Percentiles rank a stretch among this genome's conserved stretches.
Conservation (phyloP, 176 grass and related monocot species). For the Phyllostachys edulis region DNA sequence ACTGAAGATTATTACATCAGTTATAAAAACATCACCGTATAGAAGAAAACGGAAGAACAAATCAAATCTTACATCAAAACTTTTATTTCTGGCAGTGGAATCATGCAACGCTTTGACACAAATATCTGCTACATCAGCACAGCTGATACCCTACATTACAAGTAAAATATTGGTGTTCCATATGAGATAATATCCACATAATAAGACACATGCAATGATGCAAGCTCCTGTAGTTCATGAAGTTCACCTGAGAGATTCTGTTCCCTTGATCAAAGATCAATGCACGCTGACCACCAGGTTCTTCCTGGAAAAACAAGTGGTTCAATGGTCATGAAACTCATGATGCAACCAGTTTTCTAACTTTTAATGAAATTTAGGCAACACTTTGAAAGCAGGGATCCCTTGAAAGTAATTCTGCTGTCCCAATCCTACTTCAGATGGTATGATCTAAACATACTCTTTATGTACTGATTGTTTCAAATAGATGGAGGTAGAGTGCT, state of each 20-base stretch:
- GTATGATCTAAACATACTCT: too few species aligned
- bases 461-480: background rate
- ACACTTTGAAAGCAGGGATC: background rate
- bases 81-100: constrained; percentile 97
- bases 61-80: constrained; percentile 88
- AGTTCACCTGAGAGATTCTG: constrained; percentile 84
- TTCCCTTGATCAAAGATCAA: constrained; percentile 99
- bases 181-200: background rate
- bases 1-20: background rate
- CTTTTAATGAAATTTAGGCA: background rate
- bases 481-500: background rate
- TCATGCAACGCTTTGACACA: constrained; percentile 97
- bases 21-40: background rate
- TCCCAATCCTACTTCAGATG: background rate
- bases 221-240: background rate
- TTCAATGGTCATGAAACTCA: background rate
- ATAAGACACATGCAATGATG: background rate
- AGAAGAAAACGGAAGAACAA: constrained; percentile 14
- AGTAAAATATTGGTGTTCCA: constrained; percentile 20
- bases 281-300: constrained; percentile 96
- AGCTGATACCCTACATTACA: constrained; percentile 76
- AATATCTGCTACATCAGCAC: constrained; percentile 96
- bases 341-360: constrained; percentile 6
- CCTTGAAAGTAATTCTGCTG: background rate
- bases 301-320: constrained; percentile 66